Evolutionary conservation across 768 basidiomycete genomes (phyloP).

Genomic region (Lactifluus piperatus): DNA sequence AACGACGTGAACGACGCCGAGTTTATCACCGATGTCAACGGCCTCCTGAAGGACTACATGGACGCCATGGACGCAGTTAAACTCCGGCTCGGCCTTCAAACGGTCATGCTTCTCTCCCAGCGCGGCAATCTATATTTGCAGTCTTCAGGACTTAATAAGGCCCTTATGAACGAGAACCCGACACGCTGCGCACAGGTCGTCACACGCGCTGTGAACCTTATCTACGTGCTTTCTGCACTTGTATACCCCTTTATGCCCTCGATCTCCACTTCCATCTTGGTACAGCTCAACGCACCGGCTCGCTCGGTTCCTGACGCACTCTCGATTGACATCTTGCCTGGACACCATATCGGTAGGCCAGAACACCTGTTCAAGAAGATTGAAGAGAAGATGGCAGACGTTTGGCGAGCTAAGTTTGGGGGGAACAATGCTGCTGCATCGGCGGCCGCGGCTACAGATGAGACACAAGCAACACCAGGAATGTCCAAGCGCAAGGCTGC

Average conservation of each 20-base stretch:
- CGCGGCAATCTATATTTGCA: slow-evolving; percentile 94
- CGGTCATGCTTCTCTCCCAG: slow-evolving; percentile 81
- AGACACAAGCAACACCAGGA: slow-evolving; percentile 37
- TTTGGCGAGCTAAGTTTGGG: slow-evolving; percentile 73
- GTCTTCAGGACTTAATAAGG: slow-evolving; percentile 82
- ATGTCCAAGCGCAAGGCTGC: slow-evolving; percentile 47
- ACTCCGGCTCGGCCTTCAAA: slow-evolving; percentile 78
- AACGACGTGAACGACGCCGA: slow-evolving; percentile 59
- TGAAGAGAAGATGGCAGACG: slow-evolving; percentile 80
- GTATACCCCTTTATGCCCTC: slow-evolving; percentile 96
- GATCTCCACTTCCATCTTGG: slow-evolving; percentile 70
- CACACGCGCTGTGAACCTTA: slow-evolving; percentile 83
- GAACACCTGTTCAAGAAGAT: slow-evolving; percentile 92
- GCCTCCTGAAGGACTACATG: slow-evolving; percentile 67
- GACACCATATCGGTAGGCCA: slow-evolving; percentile 79
- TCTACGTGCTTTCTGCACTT: slow-evolving; percentile 80
- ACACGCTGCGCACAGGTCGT: slow-evolving; percentile 85
- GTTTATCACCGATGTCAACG: slow-evolving; percentile 77
- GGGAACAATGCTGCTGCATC: slow-evolving; percentile 42
- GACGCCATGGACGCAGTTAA: slow-evolving; percentile 89
- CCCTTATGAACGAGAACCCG: slow-evolving; percentile 73
- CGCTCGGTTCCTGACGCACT: slow-evolving; percentile 68
- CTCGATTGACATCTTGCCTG: slow-evolving; percentile 74
- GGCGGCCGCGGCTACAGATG: slow-evolving; percentile 31
- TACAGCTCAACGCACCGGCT: slow-evolving; percentile 83